Evolutionary conservation across 2,329 filamentous ascomycete genomes (phyloP).

Genomic region (Epichloe baconii): DNA sequence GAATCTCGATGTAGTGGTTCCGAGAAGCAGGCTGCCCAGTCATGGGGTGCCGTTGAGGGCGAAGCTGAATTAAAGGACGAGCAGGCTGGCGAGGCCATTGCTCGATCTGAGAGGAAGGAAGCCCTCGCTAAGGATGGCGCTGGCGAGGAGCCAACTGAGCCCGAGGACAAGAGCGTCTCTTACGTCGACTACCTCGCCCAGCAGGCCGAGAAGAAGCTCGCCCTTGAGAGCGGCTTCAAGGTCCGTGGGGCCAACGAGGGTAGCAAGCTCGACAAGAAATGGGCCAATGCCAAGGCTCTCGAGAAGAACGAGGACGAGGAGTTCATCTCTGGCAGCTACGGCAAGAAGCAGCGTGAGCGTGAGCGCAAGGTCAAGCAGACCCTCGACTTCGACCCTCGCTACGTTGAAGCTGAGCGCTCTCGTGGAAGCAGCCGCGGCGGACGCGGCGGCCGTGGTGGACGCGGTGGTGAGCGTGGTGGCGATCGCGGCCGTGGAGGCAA

Average conservation of each 20-base stretch:
- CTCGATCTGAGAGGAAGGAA: conserved; percentile 71
- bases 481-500: conserved; percentile 31
- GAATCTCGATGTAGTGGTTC: conserved; percentile 44
- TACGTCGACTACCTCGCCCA: conserved; percentile 77
- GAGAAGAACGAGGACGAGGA: conserved; percentile 55
- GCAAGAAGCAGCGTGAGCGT: conserved; percentile 75
- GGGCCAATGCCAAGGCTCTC: conserved; percentile 68
- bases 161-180: conserved; percentile 80
- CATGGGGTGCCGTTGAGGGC: conserved; percentile 78
- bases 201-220: conserved; percentile 59
- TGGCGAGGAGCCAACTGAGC: conserved; percentile 40
- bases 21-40: conserved; percentile 77
- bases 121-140: conserved; percentile 37
- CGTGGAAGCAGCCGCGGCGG: conserved; percentile 40
- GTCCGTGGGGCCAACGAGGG: conserved; percentile 91
- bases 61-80: conserved; percentile 81
- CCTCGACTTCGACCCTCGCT: conserved; percentile 79
- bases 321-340: conserved; percentile 60
- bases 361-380: conserved; percentile 86
- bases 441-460: conserved; percentile 38
- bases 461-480: conserved; percentile 37
- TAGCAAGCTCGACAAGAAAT: conserved; percentile 79
- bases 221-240: conserved; percentile 49
- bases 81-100: conserved; percentile 80
- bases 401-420: conserved; percentile 54